phyloP scores from a whole-genome alignment of 306 rosid genomes.

The Trifolium fragiferum region DNA sequence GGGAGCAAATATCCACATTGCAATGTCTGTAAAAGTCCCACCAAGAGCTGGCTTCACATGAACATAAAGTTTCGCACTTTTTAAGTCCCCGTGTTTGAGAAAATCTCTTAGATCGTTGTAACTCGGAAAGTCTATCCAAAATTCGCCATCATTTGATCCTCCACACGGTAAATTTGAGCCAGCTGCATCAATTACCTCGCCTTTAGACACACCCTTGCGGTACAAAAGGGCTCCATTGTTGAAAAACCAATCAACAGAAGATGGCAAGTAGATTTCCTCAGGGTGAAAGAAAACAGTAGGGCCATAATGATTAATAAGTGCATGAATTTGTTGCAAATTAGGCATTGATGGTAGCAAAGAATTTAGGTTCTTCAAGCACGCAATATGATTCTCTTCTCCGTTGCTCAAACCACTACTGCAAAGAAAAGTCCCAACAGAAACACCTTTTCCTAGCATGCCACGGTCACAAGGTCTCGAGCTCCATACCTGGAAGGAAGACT shows the following conservation, averaged over 20 bases:
- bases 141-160: slow-evolving; percentile 63
- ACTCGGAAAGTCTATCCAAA: slow-evolving; percentile 84
- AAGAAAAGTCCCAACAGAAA: slow-evolving; percentile 76
- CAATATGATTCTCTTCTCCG: slow-evolving; percentile 54
- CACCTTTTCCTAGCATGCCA: slow-evolving; percentile 75
- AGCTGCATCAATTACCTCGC: slow-evolving; percentile 58
- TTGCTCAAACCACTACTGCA: slow-evolving; percentile 48
- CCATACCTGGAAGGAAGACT: slow-evolving; percentile 64
- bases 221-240: slow-evolving; percentile 65
- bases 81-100: slow-evolving; percentile 63
- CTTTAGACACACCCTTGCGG: slow-evolving; percentile 47
- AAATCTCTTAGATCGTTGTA: slow-evolving; percentile 49
- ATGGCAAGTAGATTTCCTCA: slow-evolving; percentile 76
- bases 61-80: slow-evolving; percentile 71
- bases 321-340: slow-evolving; percentile 73
- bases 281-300: slow-evolving; percentile 92
- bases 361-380: slow-evolving; percentile 83
- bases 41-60: slow-evolving; percentile 94
- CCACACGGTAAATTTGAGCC: slow-evolving; percentile 82
- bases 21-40: slow-evolving; percentile 85
- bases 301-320: slow-evolving; percentile 82
- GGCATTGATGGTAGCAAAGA: slow-evolving; percentile 68
- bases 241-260: slow-evolving; percentile 90
- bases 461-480: slow-evolving; percentile 66
- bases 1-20: slow-evolving; percentile 92